Percentiles rank a stretch among this genome's conserved stretches.
Conservation (phyloP, 768 basidiomycete genomes). For the Auriscalpium orientale region DNA sequence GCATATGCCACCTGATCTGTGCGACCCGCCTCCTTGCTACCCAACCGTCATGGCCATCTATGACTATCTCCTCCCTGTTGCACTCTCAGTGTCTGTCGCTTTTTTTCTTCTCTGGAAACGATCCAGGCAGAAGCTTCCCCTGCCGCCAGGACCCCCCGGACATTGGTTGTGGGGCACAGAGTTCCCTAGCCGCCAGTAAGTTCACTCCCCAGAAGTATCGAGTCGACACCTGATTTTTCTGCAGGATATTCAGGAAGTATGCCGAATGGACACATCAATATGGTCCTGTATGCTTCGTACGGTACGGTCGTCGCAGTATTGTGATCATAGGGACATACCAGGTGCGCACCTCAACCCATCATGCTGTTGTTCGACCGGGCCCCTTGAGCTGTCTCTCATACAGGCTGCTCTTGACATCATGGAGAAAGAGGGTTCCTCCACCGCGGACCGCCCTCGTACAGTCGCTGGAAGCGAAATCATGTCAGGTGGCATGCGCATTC, state of each 20-base stretch:
- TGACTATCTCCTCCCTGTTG: too few species aligned
- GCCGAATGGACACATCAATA: slow-evolving; percentile 55
- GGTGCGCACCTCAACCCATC: slow-evolving; percentile 2
- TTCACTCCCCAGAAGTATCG: too few species aligned
- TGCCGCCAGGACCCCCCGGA: slow-evolving; percentile 6
- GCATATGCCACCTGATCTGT: too few species aligned
- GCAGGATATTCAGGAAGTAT: slow-evolving; percentile 3
- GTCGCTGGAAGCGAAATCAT: slow-evolving; percentile 29
- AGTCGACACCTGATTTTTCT: not conserved
- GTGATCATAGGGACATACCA: slow-evolving; percentile 38
- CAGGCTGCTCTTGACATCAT: slow-evolving; percentile 33
- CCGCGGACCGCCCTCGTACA: slow-evolving; percentile 28
- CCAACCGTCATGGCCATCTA: too few species aligned
- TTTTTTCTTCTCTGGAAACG: not conserved
- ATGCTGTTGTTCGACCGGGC: not conserved
- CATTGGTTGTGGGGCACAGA: slow-evolving; percentile 4
- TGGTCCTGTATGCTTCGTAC: slow-evolving; percentile 52
- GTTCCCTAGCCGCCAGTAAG: not conserved
- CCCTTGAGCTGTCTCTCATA: not conserved
- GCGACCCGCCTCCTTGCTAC: too few species aligned
- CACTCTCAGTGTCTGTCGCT: not conserved
- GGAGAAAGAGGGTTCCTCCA: slow-evolving; percentile 30
- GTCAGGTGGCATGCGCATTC: slow-evolving; percentile 26
- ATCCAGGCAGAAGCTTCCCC: not conserved
- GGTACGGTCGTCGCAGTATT: slow-evolving; percentile 36